phyloP scores from a whole-genome alignment of 768 basidiomycete species.

The Zangia roseola region DNA sequence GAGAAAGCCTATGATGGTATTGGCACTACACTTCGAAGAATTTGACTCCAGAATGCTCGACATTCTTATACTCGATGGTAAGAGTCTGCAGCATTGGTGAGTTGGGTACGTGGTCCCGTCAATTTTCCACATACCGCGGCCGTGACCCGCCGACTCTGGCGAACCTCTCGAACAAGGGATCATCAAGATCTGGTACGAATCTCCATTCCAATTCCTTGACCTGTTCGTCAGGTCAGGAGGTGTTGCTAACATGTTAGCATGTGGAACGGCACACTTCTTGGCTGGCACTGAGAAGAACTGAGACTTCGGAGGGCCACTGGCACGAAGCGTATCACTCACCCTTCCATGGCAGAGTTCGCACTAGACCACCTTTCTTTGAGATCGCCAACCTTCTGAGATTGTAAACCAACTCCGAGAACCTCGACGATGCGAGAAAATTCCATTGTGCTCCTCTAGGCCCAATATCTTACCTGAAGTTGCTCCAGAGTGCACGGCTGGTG shows the following conservation, averaged over 20 bases:
- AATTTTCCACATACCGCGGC: too few relatives aligned
- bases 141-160: too few relatives aligned
- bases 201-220: slow-evolving; percentile 19
- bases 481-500: slow-evolving; percentile 5
- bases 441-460: too few relatives aligned
- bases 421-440: slow-evolving; percentile 14
- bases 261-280: slow-evolving; percentile 11
- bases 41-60: slow-evolving; percentile 3
- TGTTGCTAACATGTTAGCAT: neutral
- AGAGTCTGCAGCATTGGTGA: neutral
- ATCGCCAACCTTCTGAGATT: slow-evolving; percentile 4
- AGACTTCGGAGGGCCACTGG: neutral
- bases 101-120: too few relatives aligned
- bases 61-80: slow-evolving; percentile 2
- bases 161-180: too few relatives aligned
- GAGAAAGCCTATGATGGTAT: slow-evolving; percentile 3
- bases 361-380: neutral
- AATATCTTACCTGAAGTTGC: slow-evolving; percentile 10
- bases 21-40: slow-evolving; percentile 6
- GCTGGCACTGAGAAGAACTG: slow-evolving; percentile 13
- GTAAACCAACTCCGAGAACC: neutral
- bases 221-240: slow-evolving; percentile 7
- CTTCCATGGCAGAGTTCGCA: slow-evolving; percentile 14
- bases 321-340: slow-evolving; percentile 2
- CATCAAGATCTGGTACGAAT: slow-evolving; percentile 7